These are phyloP conservation scores for Kitagawia praeruptora DNA, from an alignment of 129 eudicot species.

Conservation along the genomic window DNA sequence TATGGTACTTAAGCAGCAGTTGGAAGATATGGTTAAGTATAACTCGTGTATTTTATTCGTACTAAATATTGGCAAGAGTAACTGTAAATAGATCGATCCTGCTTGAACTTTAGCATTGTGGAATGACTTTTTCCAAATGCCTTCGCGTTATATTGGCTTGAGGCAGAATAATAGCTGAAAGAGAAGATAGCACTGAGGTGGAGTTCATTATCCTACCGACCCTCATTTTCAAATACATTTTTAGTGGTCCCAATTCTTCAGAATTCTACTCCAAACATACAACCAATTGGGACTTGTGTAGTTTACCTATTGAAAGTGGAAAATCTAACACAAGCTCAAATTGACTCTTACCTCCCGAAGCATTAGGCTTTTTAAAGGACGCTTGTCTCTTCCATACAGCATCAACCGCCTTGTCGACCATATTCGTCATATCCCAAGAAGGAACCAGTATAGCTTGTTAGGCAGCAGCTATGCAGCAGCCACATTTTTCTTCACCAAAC, in stretches of 20 bases:
- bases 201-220: background rate
- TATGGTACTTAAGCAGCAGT: too few relatives aligned
- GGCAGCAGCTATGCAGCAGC: too few relatives aligned
- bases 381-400: slow-evolving; percentile 76
- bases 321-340: background rate
- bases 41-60: background rate
- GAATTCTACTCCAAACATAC: background rate
- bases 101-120: background rate
- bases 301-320: background rate
- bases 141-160: too few relatives aligned
- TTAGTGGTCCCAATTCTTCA: background rate
- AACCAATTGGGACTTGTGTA: background rate
- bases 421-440: slow-evolving; percentile 92
- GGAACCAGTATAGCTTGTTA: slow-evolving; percentile 38
- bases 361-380: slow-evolving; percentile 38
- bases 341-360: slow-evolving; percentile 40
- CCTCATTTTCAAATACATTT: background rate
- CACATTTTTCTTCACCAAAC: too few relatives aligned
- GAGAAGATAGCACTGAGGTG: background rate
- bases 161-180: background rate
- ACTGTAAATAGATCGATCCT: background rate
- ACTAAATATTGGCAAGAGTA: background rate
- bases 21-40: background rate
- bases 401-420: slow-evolving; percentile 94
- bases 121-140: background rate